Evolutionary conservation across 257 asterid species (phyloP).

Genomic region (Linaria vulgaris): DNA sequence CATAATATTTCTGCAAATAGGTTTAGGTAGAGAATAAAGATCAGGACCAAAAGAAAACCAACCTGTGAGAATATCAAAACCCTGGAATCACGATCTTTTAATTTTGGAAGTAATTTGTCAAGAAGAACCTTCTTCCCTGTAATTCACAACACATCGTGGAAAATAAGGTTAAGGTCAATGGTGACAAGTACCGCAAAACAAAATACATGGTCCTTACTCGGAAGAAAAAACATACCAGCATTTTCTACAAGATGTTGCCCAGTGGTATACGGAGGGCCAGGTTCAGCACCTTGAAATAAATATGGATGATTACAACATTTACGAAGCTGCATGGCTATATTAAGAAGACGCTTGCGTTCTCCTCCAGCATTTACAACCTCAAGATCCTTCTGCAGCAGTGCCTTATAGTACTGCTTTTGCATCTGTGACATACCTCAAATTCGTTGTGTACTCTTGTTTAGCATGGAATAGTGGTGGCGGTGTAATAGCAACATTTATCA

Average conservation of each 20-base stretch:
- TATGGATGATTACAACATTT: slow-evolving; percentile 99
- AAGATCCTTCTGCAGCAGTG: slow-evolving; percentile 96
- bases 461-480: too few species aligned
- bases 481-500: too few species aligned
- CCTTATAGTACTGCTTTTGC: slow-evolving; percentile 91
- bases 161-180: slow-evolving; percentile 8
- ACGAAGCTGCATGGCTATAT: slow-evolving; percentile 98
- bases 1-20: not conserved
- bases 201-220: not conserved
- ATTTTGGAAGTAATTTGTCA: slow-evolving; percentile 92
- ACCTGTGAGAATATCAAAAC: slow-evolving; percentile 99
- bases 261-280: slow-evolving; percentile 96
- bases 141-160: slow-evolving; percentile 14
- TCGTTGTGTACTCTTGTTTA: too few species aligned
- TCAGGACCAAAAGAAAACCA: not conserved
- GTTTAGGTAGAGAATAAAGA: slow-evolving; percentile 8
- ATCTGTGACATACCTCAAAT: slow-evolving; percentile 91
- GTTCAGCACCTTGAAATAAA: slow-evolving; percentile 99
- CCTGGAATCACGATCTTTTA: slow-evolving; percentile 98
- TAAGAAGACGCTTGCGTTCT: slow-evolving; percentile 97
- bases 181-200: not conserved
- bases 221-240: slow-evolving; percentile 61
- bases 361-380: slow-evolving; percentile 99
- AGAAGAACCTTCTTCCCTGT: slow-evolving; percentile 99
- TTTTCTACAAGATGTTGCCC: slow-evolving; percentile 92